Base-by-base conservation (phyloP, 2,329 filamentous ascomycete genomes). In the Blastomyces parvus region DNA sequence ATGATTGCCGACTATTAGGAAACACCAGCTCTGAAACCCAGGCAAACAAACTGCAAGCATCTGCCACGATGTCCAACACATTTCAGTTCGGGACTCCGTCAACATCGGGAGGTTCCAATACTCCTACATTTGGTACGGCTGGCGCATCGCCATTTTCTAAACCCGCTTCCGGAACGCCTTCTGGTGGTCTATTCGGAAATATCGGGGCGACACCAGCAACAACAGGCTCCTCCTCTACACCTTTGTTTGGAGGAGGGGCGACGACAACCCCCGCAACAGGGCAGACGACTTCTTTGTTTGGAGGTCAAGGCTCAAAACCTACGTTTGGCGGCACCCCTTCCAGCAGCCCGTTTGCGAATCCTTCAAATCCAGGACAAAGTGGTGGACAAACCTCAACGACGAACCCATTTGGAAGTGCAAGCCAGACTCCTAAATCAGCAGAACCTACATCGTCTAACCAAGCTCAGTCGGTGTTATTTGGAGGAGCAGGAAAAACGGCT, bases 81-180 rank as follows among this genome's bases (percentile, higher is more conserved):
- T 81, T 78, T 48, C 67, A 63, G 52, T 76, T 80, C 65, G 76
- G 76, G 62, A 65, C 71, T 11, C 69, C 74, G 17, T 67, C 73
- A 42, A 74, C 77, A 30, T 72, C 70, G 56, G 74, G 73, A 62
- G 69, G 69, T 27, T 70, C 76, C 19, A 66, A 57, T 33, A 55
- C 63, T 38, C 62, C 64, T 8, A n/a, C 53, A 13, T 62, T 62
- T 57, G 60, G 60, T 36, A 44, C 52, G 3, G 52, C 60, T 6
- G 52, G 52, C 33, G 17, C 62, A 36, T 64, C 62, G 2, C 57
- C 53, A 14, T 67, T 66, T 55, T 63, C 61, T 9, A 62, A 66
- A 59, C 44, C 40, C 53, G 60, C 62, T 7, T 36, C 62, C 44
- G 60, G 60, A 8, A 57, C 59, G 19, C 14, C 42, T 17, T 62